Conservation (phyloP, 2,329 filamentous ascomycete species). For the Botrytis galanthina region DNA sequence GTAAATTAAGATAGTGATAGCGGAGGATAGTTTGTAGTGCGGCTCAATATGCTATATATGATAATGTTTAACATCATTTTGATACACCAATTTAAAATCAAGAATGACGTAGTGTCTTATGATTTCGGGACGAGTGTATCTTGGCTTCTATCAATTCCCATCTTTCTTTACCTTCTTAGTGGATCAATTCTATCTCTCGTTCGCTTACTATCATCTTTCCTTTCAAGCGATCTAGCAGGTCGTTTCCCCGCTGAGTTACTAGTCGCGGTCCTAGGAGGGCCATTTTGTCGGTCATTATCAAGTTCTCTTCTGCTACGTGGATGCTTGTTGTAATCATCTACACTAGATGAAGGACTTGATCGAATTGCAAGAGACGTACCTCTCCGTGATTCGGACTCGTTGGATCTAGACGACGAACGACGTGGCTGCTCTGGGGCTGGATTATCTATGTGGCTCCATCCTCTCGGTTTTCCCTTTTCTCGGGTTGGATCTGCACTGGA, state of each 20-base stretch:
- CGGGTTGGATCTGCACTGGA: too few species aligned
- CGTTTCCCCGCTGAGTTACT: neutral
- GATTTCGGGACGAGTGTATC: neutral
- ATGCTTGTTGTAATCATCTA: too few species aligned
- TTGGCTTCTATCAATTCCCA: neutral
- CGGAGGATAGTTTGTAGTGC: accelerated
- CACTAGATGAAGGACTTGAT: neutral
- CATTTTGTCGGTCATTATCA: neutral
- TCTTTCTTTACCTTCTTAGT: neutral
- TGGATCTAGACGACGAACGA: neutral
- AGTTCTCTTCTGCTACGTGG: too few species aligned
- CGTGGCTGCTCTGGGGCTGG: neutral
- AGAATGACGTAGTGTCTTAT: neutral
- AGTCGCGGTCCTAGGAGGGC: neutral
- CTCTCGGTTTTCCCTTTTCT: too few species aligned
- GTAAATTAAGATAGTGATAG: too few species aligned
- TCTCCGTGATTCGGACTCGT: too few species aligned
- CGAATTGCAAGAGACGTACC: neutral
- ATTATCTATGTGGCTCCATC: neutral
- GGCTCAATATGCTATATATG: accelerated
- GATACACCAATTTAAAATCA: neutral
- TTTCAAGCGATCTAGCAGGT: neutral
- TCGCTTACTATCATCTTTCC: neutral
- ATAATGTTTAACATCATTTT: neutral
- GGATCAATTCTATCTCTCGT: neutral